Base-by-base conservation (phyloP, 2,329 filamentous ascomycete genomes). In the Cryphonectria radicalis region DNA sequence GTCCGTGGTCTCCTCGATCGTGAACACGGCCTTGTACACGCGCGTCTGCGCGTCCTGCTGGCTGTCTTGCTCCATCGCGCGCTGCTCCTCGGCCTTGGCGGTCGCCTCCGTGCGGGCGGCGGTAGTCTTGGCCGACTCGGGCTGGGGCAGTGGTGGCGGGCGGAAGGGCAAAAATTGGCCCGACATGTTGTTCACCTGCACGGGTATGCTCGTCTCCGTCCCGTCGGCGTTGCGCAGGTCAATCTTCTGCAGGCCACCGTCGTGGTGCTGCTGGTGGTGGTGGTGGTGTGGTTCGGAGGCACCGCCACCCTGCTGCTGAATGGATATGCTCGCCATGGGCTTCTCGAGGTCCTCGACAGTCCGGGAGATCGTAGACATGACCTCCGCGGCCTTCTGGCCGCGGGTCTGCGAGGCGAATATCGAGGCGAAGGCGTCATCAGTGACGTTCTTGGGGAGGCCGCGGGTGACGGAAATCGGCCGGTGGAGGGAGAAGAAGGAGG, bases 401-500 rank as follows among this genome's bases (percentile, higher is more conserved):
- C 85, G 85, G 32, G 82, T 81, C 68, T 85, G 87, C 70, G 84
- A 79, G 62, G 90, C 86, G 81, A 98, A 98, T 78, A 99, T 95
- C 78, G 92, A 87, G 73, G 93, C 91, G 81, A 98, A 98, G 66
- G 91, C 87, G 78, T 93, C 91, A 73, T 92, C 86, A 67, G 88
- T 90, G 63, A 94, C 88, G 28, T 87, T 85, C 76, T 89, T 90
- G 70, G 92, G 96, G 78, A 97, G 91, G 75, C 92, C 91, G 76
- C 91, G 91, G 66, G 91, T 94, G 75, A 98, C 90, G 69, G 94
- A 97, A 78, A 99, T 95, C 63, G 96, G 96, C 73, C 96, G 91
- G 83, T 99, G 94, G 75, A 97, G 92, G 74, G 95, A 97, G 85
- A 98, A 98, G 87, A 99, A 98, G 66, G 92, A 92, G 10, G 95